Base-by-base conservation (phyloP, 305 asterid species). In the Fraxinus sp. region DNA sequence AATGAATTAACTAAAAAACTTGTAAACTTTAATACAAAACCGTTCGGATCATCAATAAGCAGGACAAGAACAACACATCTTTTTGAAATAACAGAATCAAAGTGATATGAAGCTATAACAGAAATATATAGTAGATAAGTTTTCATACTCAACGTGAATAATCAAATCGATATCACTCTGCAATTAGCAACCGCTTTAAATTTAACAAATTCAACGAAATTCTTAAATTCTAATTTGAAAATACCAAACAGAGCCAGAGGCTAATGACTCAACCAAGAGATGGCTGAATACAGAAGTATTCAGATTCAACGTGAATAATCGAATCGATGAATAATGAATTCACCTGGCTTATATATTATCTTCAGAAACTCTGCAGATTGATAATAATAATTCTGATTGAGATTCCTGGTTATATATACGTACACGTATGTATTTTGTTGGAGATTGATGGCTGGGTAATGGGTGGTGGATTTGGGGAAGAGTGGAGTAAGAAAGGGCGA, bases 341-440 rank as follows among this genome's bases (percentile, higher is more conserved):
- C 73, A 86, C 89, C 91, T 86, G 84, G 76, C 24, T 32, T 71
- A 64, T 73, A 68, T 41, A 41, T 41, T 66, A 66, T 30, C 55
- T 76, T 52, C 78, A 59, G 74, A 20, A 64, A 57, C 49, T 22
- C 18, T 64, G 39, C 76, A 32, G 44, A 71, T 70, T 71, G 76
- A 71, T 32, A 32, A 30, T 16, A 11, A 71, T 26, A 32, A 71
- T 55, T 84, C 39, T 49, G 74, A 84, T 74, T 55, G 86, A 82
- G 41, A 81, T 46, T 77, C 74, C 49, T 62, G 20, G 74, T 22
- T 55, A 44, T 59, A 59, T 49, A 46, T 22, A 66, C 57, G 39
- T 26, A 79, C 10, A 73, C 78, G 3, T 76, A 74, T 83, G 75
- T 79, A 37, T 76, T 2, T 72, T 49, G 57, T 80, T 33, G 81